Base-by-base conservation (phyloP, 208 protist genomes). In the Leptomonas seymouri region DNA sequence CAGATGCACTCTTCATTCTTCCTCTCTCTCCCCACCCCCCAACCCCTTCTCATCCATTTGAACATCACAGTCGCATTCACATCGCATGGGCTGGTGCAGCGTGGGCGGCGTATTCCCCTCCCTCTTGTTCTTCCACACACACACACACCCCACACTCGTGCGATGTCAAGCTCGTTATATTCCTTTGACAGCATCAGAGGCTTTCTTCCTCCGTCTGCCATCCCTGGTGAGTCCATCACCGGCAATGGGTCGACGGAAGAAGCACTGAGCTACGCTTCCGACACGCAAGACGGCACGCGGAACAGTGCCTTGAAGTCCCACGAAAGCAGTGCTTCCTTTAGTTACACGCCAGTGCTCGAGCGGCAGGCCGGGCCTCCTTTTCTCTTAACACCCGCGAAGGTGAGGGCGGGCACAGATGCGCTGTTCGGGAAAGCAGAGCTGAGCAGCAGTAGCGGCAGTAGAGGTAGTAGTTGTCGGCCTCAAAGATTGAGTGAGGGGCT, bases 301-400 rank as follows among this genome's bases (percentile, higher is more conserved):
- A 42, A 70, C 21, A 27, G 53, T 54, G 27, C 30, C 65, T n/a
- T 39, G 42, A n/a, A 6, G 21, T 62, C 51, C 0, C 0, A 55
- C 27, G 62, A 54, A 51, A 46, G 60, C 41, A 42, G 45, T 21
- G 31, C 28, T 21, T 31, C 60, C 31, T 49, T 44, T 12, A n/a
- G 21, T 42, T 23, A 45, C 16, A 0, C 41, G 59, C 30, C 45
- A n/a, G 42, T n/a, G 8, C 4, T 42, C 4, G 12, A 44, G 11
- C 21, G 16, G 21, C 31, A 18, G 23, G 6, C 25, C 15, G 15
- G 34, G 18, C 55, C 44, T 23, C 46, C 45, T 42, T 58, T 46
- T 11, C 46, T 44, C 15, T 46, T 21, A 2, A 30, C 45, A 15
- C 54, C 46, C 14, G 45, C 46, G 7, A 20, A 41, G 42, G 44